Conservation (phyloP, 805 yeast genomes). For the Scheffersomyces lignosus region DNA sequence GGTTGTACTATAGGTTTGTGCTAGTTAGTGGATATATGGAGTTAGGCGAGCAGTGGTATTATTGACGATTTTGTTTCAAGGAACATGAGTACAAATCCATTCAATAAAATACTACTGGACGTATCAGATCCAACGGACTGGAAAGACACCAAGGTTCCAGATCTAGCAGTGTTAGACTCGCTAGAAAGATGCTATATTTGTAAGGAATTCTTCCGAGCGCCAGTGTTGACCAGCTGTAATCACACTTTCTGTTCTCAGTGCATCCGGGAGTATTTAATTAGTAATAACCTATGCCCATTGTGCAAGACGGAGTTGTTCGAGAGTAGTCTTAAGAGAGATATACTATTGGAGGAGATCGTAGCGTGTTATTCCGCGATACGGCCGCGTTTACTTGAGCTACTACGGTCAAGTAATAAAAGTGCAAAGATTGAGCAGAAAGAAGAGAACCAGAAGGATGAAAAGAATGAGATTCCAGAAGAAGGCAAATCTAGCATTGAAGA, state of each 20-base stretch:
- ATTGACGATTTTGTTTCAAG: too few relatives aligned
- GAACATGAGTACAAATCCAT: background rate
- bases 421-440: slow-evolving; percentile 8
- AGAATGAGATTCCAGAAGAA: slow-evolving; percentile 9
- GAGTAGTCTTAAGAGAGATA: slow-evolving; percentile 64
- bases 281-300: slow-evolving; percentile 68
- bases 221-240: slow-evolving; percentile 81
- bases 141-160: slow-evolving; percentile 53
- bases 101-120: slow-evolving; percentile 3
- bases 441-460: slow-evolving; percentile 1
- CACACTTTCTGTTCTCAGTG: slow-evolving; percentile 91
- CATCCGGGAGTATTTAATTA: slow-evolving; percentile 67
- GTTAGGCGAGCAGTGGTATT: too few relatives aligned
- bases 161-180: slow-evolving; percentile 61
- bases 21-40: too few relatives aligned
- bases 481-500: too few relatives aligned
- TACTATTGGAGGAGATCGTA: slow-evolving; percentile 70
- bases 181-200: slow-evolving; percentile 83
- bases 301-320: slow-evolving; percentile 73
- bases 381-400: slow-evolving; percentile 31
- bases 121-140: slow-evolving; percentile 77
- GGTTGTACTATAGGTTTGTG: too few relatives aligned
- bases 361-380: slow-evolving; percentile 50
- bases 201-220: slow-evolving; percentile 76
- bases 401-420: too few relatives aligned